Evolutionary conservation across 2,329 filamentous ascomycete genomes (phyloP), one percentile per base, ranked within the genome.

Genomic region (Fusarium nanum): DNA sequence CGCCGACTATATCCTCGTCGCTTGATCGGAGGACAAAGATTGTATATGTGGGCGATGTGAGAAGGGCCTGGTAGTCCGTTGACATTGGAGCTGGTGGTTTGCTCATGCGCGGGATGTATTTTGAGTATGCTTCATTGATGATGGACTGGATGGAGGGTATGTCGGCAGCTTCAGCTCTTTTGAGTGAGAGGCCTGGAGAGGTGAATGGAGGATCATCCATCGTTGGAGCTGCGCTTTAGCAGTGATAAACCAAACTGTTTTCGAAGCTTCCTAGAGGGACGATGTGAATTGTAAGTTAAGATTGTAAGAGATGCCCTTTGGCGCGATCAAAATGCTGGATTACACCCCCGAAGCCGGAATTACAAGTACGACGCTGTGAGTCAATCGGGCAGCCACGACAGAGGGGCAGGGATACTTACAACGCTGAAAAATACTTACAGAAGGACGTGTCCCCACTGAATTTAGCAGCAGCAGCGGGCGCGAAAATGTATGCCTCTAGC

Each of bases 61-160:
- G 68, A 3, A 81, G 66, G 6, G 67, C 27, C 8, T 25, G 5
- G 45, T 81, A 81, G 61, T 82, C 72, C n/a, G 73, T 67, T 3
- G 62, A 72, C 80, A 82, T 81, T 2, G 80, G 79, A 0, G 78
- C 80, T 1, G 80, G 80, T 0, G 72, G 71, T 45, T 76, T 77
- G 7, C 78, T 78, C 52, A 80, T 79, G 6, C 78, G 77, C 14
- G 77, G 68, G 28, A 78, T 74, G 60, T 79, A 80, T 49, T 78
- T 81, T 7, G 74, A 61, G 60, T 79, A 79, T 34, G 78, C 78
- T 20, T 68, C 67, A 13, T 69, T 66, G 44, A 78, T 74, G 44
- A 81, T 78, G 13, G 53, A 32, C 47, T 76, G 72, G 28, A 80
- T 78, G 42, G 60, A 56, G n/a, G 78, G 74, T 48, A 77, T 59